Conservation (phyloP, 805 yeast species). For the Maudiozyma turicensis region DNA sequence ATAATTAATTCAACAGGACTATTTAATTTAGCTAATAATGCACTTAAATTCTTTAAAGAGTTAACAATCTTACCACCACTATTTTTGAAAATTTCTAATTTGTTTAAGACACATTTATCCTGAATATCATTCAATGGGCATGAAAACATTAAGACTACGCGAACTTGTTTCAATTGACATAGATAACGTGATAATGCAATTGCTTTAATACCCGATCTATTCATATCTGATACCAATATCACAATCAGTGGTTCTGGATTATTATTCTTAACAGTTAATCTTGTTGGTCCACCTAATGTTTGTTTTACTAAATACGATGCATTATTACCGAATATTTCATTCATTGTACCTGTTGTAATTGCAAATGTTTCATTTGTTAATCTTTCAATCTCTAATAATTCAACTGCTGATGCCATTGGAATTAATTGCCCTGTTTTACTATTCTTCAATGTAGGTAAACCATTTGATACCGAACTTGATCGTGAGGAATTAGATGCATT, state of each 20-base stretch:
- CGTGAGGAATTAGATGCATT: constrained; percentile 12
- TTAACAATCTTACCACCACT: constrained; percentile 62
- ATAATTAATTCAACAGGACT: constrained; percentile 71
- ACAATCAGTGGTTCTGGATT: constrained; percentile 74
- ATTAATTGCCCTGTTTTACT: constrained; percentile 25
- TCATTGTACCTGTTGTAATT: constrained; percentile 34
- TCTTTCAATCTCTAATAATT: constrained; percentile 66
- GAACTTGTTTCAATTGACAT: constrained; percentile 46
- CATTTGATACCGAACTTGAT: constrained; percentile 9
- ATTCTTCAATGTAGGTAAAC: constrained; percentile 8
- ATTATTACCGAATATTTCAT: constrained; percentile 64
- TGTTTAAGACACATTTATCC: constrained; percentile 32
- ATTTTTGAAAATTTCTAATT: constrained; percentile 45
- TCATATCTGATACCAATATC: constrained; percentile 56
- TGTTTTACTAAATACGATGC: constrained; percentile 49
- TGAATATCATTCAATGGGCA: constrained; percentile 21
- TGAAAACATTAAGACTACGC: constrained; percentile 46
- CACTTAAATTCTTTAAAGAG: constrained; percentile 30
- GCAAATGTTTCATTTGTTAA: constrained; percentile 45
- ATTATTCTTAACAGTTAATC: constrained; percentile 58
- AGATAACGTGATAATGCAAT: constrained; percentile 73
- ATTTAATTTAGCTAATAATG: constrained; percentile 38
- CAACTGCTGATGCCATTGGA: constrained; percentile 67
- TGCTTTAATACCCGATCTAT: constrained; percentile 64
- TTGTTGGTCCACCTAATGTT: constrained; percentile 58